These are phyloP conservation scores for Yarrowia porcina DNA, from an alignment of 805 yeast species.

Conservation along the genomic window DNA sequence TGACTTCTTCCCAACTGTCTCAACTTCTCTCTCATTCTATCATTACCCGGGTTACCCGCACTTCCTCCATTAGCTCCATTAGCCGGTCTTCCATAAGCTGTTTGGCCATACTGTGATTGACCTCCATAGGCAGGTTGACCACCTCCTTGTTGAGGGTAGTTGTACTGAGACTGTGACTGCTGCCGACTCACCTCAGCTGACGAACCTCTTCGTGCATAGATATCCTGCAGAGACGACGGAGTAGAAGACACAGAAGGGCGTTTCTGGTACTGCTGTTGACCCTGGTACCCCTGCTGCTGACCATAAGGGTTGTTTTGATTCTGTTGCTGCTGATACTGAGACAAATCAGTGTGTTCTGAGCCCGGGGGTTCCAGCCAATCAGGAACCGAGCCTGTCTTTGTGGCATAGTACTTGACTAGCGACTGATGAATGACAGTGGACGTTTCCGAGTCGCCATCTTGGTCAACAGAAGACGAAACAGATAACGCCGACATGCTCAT, in stretches of 20 bases:
- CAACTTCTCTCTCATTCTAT: constrained; percentile 16
- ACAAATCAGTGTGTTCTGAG: background rate
- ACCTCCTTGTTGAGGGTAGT: constrained; percentile 17
- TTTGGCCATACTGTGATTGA: constrained; percentile 14
- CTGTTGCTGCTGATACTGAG: background rate
- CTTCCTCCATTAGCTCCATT: background rate
- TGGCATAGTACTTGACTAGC: constrained; percentile 42
- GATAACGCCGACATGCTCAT: constrained; percentile 33
- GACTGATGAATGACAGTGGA: constrained; percentile 49
- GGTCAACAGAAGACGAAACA: constrained; percentile 36
- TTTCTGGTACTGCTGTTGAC: background rate
- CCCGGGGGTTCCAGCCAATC: constrained; percentile 36
- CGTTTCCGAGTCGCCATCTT: constrained; percentile 44
- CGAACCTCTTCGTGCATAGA: constrained; percentile 11
- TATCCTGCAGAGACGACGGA: constrained; percentile 7
- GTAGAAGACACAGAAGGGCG: background rate
- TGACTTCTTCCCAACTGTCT: constrained; percentile 3
- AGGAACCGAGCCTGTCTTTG: constrained; percentile 34
- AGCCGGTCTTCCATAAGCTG: too few species aligned
- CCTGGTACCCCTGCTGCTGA: background rate
- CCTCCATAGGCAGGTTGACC: too few species aligned
- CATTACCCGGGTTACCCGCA: background rate
- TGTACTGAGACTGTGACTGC: background rate
- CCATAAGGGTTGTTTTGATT: background rate
- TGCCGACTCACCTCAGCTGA: background rate